Conservation (phyloP, 2,329 filamentous ascomycete species). For the Colletotrichum shisoi region DNA sequence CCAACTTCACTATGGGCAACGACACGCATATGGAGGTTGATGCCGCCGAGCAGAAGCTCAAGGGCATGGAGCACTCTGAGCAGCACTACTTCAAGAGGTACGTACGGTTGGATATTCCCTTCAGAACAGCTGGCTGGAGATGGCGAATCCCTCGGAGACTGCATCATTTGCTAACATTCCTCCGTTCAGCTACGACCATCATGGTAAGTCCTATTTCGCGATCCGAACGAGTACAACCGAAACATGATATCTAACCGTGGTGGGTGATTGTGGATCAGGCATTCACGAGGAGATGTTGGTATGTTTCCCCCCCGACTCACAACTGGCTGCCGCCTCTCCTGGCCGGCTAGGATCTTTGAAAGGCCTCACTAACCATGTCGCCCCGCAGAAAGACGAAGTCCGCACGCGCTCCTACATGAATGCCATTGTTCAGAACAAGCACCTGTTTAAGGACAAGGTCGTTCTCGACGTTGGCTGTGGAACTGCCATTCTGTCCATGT, state of each 20-base stretch:
- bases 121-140: conserved; percentile 16
- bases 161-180: conserved; percentile 39
- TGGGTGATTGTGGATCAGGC: conserved; percentile 58
- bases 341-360: conserved; percentile 1
- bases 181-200: conserved; percentile 85
- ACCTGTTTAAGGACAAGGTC: conserved; percentile 82
- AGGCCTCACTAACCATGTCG: conserved; percentile 18
- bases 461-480: conserved; percentile 98
- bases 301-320: conserved; percentile 49
- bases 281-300: conserved; percentile 99
- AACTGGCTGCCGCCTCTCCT: conserved; percentile 9
- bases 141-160: not conserved
- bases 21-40: conserved; percentile 65
- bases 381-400: conserved; percentile 90
- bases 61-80: conserved; percentile 88
- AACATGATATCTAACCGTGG: conserved; percentile 30
- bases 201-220: conserved; percentile 68
- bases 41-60: conserved; percentile 68
- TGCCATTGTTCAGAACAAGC: conserved; percentile 95
- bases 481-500: conserved; percentile 99
- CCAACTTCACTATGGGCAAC: conserved; percentile 50
- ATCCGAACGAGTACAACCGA: conserved; percentile 23
- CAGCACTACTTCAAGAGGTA: conserved; percentile 99
- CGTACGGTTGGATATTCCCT: conserved; percentile 39
- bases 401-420: conserved; percentile 97